Percentiles rank a stretch among this genome's conserved stretches.
These are phyloP conservation scores for Lobulomyces angularis DNA, from an alignment of 192 early-diverging fungal genomes.

Conservation along the genomic window DNA sequence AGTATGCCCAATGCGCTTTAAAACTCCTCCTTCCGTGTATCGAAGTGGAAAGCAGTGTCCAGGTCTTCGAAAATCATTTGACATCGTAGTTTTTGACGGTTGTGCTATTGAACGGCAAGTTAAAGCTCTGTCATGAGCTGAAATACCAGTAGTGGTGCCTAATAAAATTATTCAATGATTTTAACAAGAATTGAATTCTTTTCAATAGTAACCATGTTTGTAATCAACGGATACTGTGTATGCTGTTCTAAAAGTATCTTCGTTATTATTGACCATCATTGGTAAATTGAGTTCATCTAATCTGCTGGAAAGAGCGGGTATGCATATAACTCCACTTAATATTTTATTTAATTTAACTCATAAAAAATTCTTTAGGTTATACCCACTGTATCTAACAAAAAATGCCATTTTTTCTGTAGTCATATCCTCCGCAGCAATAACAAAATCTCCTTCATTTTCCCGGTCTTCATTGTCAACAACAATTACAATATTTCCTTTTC, in stretches of 20 bases:
- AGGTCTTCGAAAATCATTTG: constrained; percentile 67
- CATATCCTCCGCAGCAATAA: constrained; percentile 89
- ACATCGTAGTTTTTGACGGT: constrained; percentile 35
- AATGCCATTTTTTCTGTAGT: constrained; percentile 91
- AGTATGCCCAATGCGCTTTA: constrained; percentile 87
- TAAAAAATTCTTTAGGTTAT: constrained; percentile 4
- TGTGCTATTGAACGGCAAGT: constrained; percentile 71
- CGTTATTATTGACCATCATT: constrained; percentile 82
- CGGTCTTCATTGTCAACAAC: constrained; percentile 96
- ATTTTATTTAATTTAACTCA: constrained; percentile 1
- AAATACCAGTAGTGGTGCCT: constrained; percentile 92
- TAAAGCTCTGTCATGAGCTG: constrained; percentile 73
- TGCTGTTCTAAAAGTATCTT: constrained; percentile 83
- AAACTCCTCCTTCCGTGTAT: constrained; percentile 64
- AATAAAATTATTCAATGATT: constrained; percentile 23
- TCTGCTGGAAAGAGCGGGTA: constrained; percentile 61
- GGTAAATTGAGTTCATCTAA: constrained; percentile 78
- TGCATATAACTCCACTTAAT: constrained; percentile 80
- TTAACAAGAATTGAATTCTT: neutral
- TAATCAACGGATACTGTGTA: constrained; percentile 90
- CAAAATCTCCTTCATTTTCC: constrained; percentile 98
- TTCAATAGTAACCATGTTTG: constrained; percentile 25
- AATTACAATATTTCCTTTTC: constrained; percentile 72
- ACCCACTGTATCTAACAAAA: constrained; percentile 88
- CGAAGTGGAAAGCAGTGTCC: constrained; percentile 92